These are phyloP conservation scores for Iberis pinnata DNA, from an alignment of 345 rosid species.

Conservation along the genomic window DNA sequence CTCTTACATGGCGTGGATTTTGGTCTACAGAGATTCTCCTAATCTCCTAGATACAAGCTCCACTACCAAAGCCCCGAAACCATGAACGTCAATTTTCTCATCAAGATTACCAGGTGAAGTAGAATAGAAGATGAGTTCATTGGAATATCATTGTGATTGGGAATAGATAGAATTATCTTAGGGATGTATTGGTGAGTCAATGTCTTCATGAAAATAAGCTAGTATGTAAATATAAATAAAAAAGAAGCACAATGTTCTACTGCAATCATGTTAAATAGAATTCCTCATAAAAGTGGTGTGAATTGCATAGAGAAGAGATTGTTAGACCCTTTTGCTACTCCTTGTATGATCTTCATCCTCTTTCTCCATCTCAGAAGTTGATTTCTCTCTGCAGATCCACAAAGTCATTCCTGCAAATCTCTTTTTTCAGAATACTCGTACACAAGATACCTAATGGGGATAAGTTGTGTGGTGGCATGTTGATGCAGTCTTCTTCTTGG, in stretches of 20 bases:
- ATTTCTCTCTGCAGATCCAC: slow-evolving; percentile 37
- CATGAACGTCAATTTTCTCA: slow-evolving; percentile 46
- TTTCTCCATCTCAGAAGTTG: slow-evolving; percentile 49
- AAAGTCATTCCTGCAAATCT: slow-evolving; percentile 69
- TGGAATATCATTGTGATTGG: slow-evolving; percentile 15
- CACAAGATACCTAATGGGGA: slow-evolving; percentile 57
- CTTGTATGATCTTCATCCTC: slow-evolving; percentile 55
- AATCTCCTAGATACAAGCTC: slow-evolving; percentile 65
- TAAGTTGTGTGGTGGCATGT: too few species aligned
- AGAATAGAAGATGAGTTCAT: background rate
- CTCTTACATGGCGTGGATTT: slow-evolving; percentile 40
- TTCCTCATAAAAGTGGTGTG: background rate
- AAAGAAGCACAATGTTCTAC: too few species aligned
- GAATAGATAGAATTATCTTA: slow-evolving; percentile 43
- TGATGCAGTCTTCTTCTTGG: slow-evolving; percentile 4
- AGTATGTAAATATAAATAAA: slow-evolving; percentile 38
- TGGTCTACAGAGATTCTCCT: slow-evolving; percentile 44
- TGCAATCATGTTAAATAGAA: too few species aligned
- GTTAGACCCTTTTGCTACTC: slow-evolving; percentile 68
- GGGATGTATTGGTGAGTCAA: slow-evolving; percentile 54
- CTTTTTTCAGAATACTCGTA: slow-evolving; percentile 65
- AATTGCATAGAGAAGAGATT: background rate
- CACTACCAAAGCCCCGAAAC: slow-evolving; percentile 67
- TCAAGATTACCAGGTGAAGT: slow-evolving; percentile 23
- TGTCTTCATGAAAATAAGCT: slow-evolving; percentile 68